Evolutionary conservation across 2,329 filamentous ascomycete species (phyloP).

Genomic region (Ascochyta lentis): DNA sequence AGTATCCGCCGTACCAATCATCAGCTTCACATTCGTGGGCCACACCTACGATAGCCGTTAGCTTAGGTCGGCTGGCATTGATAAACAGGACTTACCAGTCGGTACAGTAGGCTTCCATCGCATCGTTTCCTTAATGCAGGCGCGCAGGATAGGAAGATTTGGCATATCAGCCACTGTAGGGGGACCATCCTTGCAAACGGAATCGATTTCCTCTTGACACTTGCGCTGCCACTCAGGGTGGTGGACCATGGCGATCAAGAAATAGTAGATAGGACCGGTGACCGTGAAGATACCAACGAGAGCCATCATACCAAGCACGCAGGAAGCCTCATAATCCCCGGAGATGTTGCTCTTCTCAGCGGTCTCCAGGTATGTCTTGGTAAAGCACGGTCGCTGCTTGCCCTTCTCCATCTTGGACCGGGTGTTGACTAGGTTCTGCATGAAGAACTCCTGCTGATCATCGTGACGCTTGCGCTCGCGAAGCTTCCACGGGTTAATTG

Average conservation of each 20-base stretch:
- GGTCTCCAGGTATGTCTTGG: conserved; percentile 43
- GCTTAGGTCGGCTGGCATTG: background rate
- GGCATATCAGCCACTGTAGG: conserved; percentile 49
- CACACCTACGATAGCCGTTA: conserved; percentile 47
- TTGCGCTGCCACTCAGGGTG: conserved; percentile 47
- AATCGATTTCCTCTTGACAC: conserved; percentile 45
- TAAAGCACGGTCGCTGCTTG: conserved; percentile 43
- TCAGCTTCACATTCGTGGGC: conserved; percentile 61
- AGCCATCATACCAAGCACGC: conserved; percentile 49
- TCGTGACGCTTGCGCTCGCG: conserved; percentile 62
- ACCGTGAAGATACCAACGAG: conserved; percentile 51
- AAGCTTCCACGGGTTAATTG: conserved; percentile 62
- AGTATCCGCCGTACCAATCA: conserved; percentile 58
- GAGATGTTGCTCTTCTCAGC: conserved; percentile 51
- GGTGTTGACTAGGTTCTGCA: conserved; percentile 53
- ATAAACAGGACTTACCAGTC: conserved; percentile 36
- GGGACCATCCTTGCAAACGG: conserved; percentile 33
- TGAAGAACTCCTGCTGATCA: conserved; percentile 61
- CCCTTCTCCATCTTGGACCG: conserved; percentile 43
- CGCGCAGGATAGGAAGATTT: conserved; percentile 53
- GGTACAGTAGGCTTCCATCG: conserved; percentile 58
- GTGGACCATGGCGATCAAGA: conserved; percentile 47
- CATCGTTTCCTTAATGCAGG: conserved; percentile 56
- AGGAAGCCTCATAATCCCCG: conserved; percentile 49
- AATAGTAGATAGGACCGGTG: conserved; percentile 48